Evolutionary conservation across 2,329 filamentous ascomycete genomes (phyloP), one percentile per base, ranked within the genome.

Genomic region (Pyricularia sp.): DNA sequence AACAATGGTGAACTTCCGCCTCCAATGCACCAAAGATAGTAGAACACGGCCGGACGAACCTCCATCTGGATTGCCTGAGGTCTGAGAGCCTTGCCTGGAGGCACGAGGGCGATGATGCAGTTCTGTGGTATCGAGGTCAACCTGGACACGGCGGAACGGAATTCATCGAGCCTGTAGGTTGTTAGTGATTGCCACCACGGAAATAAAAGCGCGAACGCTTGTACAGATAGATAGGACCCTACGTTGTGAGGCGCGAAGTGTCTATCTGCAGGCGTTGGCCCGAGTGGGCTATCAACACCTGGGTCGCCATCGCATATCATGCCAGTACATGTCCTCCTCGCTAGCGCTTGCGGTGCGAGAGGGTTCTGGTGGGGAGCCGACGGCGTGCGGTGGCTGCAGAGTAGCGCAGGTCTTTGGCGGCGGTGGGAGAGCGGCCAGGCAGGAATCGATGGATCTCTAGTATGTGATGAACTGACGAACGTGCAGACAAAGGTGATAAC

Each of bases 271-370:
- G 86, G 81, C 90, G 90, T 84, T 93, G 90, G 84, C 94, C 94
- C 80, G 92, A 93, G 82, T 97, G 94, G 85, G 93, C 93, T 78
- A 97, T 90, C 84, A 93, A 92, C 81, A 97, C 90, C 82, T 92
- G 89, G 79, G 94, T 88, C 83, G 92, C 91, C 93, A 97, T 97
- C 81, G 84, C 86, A 81, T 82, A 81, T 81, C 83, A 85, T 85
- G 76, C 64, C 71, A 31, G 59, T 33, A 61, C 67, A 68, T 68
- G 59, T 55, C 59, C 59, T 63, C 26, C 59, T 63, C 17, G 59
- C 59, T 63, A 63, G 59, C 59, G 59, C 59, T 63, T 28, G 59
- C 25, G 59, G 26, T 63, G 59, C 25, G 28, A 28, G 59, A 63
- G 25, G 25, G 11, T 28, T 30, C 59, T 28, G 59, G 26, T 30